Base-by-base conservation (phyloP, 2,329 filamentous ascomycete genomes). In the Neofusicoccum parvum region DNA sequence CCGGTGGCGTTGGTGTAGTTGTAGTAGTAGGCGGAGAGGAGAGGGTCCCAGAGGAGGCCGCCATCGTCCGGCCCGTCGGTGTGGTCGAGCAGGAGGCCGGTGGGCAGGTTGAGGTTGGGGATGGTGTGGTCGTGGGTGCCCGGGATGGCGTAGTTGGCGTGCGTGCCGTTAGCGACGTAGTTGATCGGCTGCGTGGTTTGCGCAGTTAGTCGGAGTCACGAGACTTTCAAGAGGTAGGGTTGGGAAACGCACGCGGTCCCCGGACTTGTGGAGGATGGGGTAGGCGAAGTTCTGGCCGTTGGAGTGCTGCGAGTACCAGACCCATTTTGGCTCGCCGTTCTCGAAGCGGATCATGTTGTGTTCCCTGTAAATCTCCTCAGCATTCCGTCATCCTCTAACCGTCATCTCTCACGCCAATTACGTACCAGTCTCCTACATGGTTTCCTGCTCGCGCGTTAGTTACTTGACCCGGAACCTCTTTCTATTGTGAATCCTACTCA, bases 331-430 rank as follows among this genome's bases (percentile, higher is more conserved):
- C 1, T 70, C 68, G 10, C 85, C 85, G 63, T 88, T 79, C 15
- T 79, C 60, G 74, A 91, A 91, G 11, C 88, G 86, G 37, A 91
- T 80, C 86, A 89, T 88, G 64, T 85, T 87, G 73, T 90, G 87
- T 72, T 90, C 87, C 87, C 83, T 84, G 14, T 45, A 6, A 7
- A 46, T 48, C n/a, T 3, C n/a, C 10, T 60, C 27, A 60, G 39
- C n/a, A n/a, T 45, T 45, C 20, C 3, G 2, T 36, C 11, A 23
- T 23, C 27, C 27, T 32, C 27, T 5, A 32, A 32, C 27, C 6
- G 1, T 32, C 27, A 32, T 32, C 5, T 32, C 1, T 5, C 27
- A 32, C 27, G 27, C 27, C 27, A 5, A 32, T 20, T 14, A 59
- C 60, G 64, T 75, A 82, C 82, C 86, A 88, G 71, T 88, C 87